phyloP scores from a whole-genome alignment of 2,329 filamentous ascomycete genomes.

The Penicillium sp. region DNA sequence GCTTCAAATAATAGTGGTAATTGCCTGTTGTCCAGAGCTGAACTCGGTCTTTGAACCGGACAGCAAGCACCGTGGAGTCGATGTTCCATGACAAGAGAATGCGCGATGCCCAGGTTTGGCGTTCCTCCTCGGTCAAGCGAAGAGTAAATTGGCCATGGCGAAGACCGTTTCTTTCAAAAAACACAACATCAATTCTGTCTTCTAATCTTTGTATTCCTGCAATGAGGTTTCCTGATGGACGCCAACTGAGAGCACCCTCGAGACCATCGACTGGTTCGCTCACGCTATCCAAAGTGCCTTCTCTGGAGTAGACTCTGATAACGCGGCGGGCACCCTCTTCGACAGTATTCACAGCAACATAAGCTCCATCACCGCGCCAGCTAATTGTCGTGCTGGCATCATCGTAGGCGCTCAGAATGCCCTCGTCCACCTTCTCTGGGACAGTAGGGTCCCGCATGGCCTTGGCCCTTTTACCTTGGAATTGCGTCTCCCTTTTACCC shows the following conservation, averaged over 20 bases:
- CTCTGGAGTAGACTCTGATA: constrained; percentile 86
- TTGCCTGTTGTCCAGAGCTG: constrained; percentile 97
- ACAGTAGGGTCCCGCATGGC: constrained; percentile 91
- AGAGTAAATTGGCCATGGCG: constrained; percentile 94
- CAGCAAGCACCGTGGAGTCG: constrained; percentile 86
- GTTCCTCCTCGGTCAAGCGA: constrained; percentile 62
- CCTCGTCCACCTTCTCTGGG: constrained; percentile 86
- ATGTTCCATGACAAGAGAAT: constrained; percentile 82
- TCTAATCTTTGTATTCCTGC: constrained; percentile 76
- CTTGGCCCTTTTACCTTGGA: constrained; percentile 85
- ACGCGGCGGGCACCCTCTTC: constrained; percentile 70
- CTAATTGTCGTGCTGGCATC: constrained; percentile 72
- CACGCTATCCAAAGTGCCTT: constrained; percentile 86
- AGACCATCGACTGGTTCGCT: constrained; percentile 92
- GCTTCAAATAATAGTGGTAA: constrained; percentile 97
- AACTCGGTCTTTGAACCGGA: constrained; percentile 71
- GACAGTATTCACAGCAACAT: constrained; percentile 81
- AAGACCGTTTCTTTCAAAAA: constrained; percentile 96
- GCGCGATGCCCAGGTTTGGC: constrained; percentile 55
- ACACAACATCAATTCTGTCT: constrained; percentile 76
- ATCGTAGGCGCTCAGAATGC: constrained; percentile 72
- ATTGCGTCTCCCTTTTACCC: constrained; percentile 98
- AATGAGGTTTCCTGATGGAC: constrained; percentile 85
- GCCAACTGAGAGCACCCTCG: constrained; percentile 86
- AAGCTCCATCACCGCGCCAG: constrained; percentile 94